phyloP scores from a whole-genome alignment of 495 filamentous ascomycete genomes.

The Penicillium atrosanguineum region DNA sequence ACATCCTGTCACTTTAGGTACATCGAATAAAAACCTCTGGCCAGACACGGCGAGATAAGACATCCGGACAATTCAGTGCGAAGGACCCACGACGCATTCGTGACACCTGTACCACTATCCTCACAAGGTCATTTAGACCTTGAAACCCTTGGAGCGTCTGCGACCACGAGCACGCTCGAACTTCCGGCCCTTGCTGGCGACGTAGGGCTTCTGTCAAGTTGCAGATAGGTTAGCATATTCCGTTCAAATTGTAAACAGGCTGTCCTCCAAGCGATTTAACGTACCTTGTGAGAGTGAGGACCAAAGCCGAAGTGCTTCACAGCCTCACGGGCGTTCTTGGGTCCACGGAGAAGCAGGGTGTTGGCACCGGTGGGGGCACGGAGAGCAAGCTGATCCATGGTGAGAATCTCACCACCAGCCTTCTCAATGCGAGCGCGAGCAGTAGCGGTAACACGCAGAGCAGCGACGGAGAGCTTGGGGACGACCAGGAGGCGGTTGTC shows the following conservation, averaged over 20 bases:
- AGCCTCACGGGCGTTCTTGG: conserved; percentile 95
- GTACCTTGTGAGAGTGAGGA: conserved; percentile 93
- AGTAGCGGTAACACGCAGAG: conserved; percentile 92
- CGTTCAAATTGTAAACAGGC: background rate
- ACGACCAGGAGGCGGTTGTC: conserved; percentile 87
- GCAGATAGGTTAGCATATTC: background rate
- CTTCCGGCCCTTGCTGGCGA: conserved; percentile 98
- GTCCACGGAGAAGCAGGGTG: conserved; percentile 90
- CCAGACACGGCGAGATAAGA: conserved; percentile 16
- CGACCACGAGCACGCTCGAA: conserved; percentile 98
- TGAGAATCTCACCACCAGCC: conserved; percentile 90
- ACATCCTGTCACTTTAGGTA: conserved; percentile 25
- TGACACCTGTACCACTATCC: conserved; percentile 10
- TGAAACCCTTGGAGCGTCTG: conserved; percentile 95
- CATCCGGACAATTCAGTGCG: conserved; percentile 14
- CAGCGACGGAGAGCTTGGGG: conserved; percentile 89
- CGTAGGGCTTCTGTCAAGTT: conserved; percentile 75
- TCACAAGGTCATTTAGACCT: conserved; percentile 67
- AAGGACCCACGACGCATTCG: conserved; percentile 10
- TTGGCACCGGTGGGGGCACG: conserved; percentile 90
- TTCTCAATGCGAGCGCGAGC: conserved; percentile 88
- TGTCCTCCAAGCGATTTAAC: conserved; percentile 19
- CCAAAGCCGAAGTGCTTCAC: conserved; percentile 99
- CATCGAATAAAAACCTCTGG: conserved; percentile 26
- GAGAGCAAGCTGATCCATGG: conserved; percentile 92